Evolutionary conservation across 2,329 filamentous ascomycete genomes (phyloP).

Genomic region (Penicillium sp.): DNA sequence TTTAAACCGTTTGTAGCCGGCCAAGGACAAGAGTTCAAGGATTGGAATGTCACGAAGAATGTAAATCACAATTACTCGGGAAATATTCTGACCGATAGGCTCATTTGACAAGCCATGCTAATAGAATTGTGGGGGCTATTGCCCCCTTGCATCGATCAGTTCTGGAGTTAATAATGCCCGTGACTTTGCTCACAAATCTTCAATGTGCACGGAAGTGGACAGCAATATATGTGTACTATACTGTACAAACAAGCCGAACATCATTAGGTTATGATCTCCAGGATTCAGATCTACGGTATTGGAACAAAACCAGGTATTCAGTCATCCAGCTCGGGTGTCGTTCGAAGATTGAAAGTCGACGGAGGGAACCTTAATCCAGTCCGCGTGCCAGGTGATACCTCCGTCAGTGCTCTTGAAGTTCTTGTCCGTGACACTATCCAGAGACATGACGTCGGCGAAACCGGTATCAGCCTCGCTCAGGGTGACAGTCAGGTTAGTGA

Average conservation of each 20-base stretch:
- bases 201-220: not conserved
- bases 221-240: not conserved
- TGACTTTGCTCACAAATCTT: not conserved
- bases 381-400: slow-evolving; percentile 18
- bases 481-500: slow-evolving; percentile 19
- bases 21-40: slow-evolving; percentile 16
- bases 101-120: not conserved
- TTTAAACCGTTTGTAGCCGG: slow-evolving; percentile 8
- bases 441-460: slow-evolving; percentile 12
- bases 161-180: not conserved
- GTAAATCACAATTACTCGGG: not conserved
- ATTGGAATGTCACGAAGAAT: slow-evolving; percentile 18
- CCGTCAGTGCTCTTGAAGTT: slow-evolving; percentile 14
- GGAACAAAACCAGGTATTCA: not conserved
- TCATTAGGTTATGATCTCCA: not conserved
- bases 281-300: not conserved
- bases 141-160: not conserved
- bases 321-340: not conserved
- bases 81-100: not conserved
- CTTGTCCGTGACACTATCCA: slow-evolving; percentile 13
- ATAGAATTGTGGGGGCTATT: not conserved
- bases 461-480: slow-evolving; percentile 14
- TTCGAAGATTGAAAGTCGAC: slow-evolving; percentile 4
- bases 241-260: not conserved
- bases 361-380: not conserved